Evolutionary conservation across 306 rosid genomes (phyloP), one percentile per base, ranked within the genome.

Genomic region (Inga oerstediana): DNA sequence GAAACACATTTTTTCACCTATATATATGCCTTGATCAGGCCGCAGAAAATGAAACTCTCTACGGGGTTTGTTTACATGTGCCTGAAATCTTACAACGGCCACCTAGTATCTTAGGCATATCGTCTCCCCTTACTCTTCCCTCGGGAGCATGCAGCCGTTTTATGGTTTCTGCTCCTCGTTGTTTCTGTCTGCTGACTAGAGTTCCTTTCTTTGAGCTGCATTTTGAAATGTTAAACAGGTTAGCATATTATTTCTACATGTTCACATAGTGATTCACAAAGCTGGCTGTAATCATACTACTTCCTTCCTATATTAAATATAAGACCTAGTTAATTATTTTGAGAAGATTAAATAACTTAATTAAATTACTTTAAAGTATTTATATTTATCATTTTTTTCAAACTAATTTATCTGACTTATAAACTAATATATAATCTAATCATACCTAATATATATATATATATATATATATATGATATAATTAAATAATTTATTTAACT

Each of bases 111-210:
- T 79, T 92, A 81, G 94, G 94, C 82, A 51, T 34, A 70, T 81
- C 95, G 59, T 90, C 94, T 20, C 86, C 94, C 77, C 77, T 52
- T 87, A 84, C 93, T 87, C 88, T 68, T 78, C 82, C 94, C 58
- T 72, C 93, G 48, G 89, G 87, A 82, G 45, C 81, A 70, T 84
- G 80, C 93, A 88, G 89, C 84, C 98, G 97, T 32, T 92, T 92
- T 91, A 84, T 96, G 89, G 99, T 93, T 88, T 91, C 99, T 74
- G 99, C 94, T 41, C 97, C 97, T 78, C 99, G 99, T 73, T 96
- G 99, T 85, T 96, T 93, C 86, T 96, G 99, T 88, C 85, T 93
- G 71, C 88, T 96, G 73, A 91, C 99, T 7, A 93, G 90, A 85
- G 88, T 85, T 88, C 98, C 99, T 74, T 96, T 92, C 91, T 93